Evolutionary conservation across 352 stramenopile genomes (phyloP).

Genomic region (Globisporangium nagaii): DNA sequence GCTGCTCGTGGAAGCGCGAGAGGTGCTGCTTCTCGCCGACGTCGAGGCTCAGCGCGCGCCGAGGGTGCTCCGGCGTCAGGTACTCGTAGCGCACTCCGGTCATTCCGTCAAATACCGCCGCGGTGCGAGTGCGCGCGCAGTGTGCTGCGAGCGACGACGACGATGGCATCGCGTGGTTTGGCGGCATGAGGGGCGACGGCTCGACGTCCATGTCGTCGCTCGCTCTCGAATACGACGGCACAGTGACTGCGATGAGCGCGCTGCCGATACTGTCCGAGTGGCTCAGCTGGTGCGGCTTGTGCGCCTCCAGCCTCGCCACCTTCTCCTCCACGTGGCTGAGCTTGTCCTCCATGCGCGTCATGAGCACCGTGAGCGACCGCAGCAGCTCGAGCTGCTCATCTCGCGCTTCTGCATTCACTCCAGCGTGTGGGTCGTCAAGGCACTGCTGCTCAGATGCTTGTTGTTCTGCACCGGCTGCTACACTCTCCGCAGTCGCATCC

Average conservation of each 20-base stretch:
- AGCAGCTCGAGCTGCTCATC: conserved; percentile 1
- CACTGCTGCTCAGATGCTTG: background rate
- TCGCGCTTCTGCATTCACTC: background rate
- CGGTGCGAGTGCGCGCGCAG: background rate
- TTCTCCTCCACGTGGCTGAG: background rate
- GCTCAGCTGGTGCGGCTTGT: background rate
- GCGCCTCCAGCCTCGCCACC: background rate
- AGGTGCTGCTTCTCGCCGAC: background rate
- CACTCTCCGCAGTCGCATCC: background rate
- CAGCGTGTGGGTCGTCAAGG: background rate
- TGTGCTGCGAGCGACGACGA: background rate
- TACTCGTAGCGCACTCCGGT: background rate
- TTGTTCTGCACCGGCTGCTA: background rate
- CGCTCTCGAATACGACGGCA: background rate
- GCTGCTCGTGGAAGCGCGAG: background rate
- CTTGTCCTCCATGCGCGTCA: conserved; percentile 10
- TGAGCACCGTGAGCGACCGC: background rate
- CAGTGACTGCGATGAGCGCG: background rate
- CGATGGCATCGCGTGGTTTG: background rate
- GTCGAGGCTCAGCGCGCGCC: background rate
- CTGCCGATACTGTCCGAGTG: background rate
- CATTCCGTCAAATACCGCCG: background rate
- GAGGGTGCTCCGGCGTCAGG: background rate
- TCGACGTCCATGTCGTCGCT: background rate
- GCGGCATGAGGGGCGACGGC: background rate